A percentile compares a stretch with the other conserved stretches of the same genome.
These are phyloP conservation scores for Naganishia albida DNA, from an alignment of 1,284 basidiomycete genomes.

Conservation along the genomic window DNA sequence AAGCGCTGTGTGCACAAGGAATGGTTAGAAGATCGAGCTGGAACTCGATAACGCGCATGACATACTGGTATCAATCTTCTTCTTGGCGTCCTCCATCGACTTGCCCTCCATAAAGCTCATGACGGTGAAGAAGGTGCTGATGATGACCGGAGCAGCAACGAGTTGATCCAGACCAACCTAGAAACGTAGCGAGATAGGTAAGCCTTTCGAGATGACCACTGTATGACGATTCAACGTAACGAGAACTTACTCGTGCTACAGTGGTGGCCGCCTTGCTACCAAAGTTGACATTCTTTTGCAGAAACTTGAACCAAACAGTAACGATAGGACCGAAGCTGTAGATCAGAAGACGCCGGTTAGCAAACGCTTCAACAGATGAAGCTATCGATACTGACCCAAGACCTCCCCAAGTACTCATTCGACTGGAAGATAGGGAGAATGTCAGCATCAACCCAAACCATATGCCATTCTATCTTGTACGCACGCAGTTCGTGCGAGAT, in stretches of 20 bases:
- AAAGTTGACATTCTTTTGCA: conserved; percentile 47
- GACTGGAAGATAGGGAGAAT: neutral
- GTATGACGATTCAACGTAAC: neutral
- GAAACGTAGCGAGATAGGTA: neutral
- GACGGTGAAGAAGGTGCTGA: conserved; percentile 55
- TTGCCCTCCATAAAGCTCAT: conserved; percentile 57
- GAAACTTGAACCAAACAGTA: conserved; percentile 49
- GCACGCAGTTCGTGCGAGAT: conserved; percentile 54
- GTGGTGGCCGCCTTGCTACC: conserved; percentile 44
- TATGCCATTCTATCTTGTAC: conserved; percentile 24
- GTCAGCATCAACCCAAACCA: neutral
- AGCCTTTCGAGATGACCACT: neutral
- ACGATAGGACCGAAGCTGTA: conserved; percentile 54
- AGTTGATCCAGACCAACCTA: conserved; percentile 55
- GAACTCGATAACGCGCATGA: neutral
- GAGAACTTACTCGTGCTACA: conserved; percentile 40
- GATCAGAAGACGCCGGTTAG: neutral
- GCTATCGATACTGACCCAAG: conserved; percentile 7
- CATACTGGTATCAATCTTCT: conserved; percentile 43
- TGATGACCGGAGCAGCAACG: conserved; percentile 52
- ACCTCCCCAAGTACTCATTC: conserved; percentile 29
- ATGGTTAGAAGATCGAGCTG: neutral
- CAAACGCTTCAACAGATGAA: neutral
- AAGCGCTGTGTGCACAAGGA: neutral
- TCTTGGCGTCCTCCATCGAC: conserved; percentile 48